A percentile compares a stretch with the other conserved stretches of the same genome.
Conservation (phyloP, 768 basidiomycete genomes). For the Sarcodon sp. region DNA sequence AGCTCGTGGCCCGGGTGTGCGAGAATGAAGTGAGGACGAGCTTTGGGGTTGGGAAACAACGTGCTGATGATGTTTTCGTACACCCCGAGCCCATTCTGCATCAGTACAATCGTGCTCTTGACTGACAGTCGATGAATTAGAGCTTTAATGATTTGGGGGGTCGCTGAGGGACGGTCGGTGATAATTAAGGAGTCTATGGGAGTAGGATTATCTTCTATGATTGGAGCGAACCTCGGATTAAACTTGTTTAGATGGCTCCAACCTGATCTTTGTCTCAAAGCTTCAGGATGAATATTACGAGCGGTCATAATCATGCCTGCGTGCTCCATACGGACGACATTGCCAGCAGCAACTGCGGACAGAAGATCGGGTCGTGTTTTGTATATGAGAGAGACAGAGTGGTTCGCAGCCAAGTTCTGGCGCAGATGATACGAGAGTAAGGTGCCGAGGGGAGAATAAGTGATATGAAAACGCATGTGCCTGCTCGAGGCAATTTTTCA, state of each 20-base stretch:
- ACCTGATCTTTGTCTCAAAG: conserved; percentile 19
- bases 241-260: conserved; percentile 9
- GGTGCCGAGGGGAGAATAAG: conserved; percentile 76
- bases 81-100: conserved; percentile 92
- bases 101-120: conserved; percentile 74
- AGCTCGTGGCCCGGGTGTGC: conserved; percentile 76
- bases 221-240: conserved; percentile 4
- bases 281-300: conserved; percentile 36
- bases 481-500: neutral
- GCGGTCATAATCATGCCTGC: conserved; percentile 29
- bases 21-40: conserved; percentile 78
- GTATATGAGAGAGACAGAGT: conserved; percentile 61
- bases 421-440: conserved; percentile 76
- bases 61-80: conserved; percentile 61
- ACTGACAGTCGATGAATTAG: conserved; percentile 53
- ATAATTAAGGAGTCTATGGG: conserved; percentile 72
- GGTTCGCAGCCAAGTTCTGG: conserved; percentile 31
- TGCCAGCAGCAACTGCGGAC: conserved; percentile 19
- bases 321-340: conserved; percentile 33
- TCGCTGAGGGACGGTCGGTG: conserved; percentile 65
- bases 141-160: conserved; percentile 37
- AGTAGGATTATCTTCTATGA: neutral
- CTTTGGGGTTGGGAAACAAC: conserved; percentile 59
- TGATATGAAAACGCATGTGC: conserved; percentile 59
- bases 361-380: conserved; percentile 29